Percentiles rank a stretch among this genome's conserved stretches.
Evolutionary conservation across 305 asterid genomes (phyloP).

Genomic region (Fraxinus sp.): DNA sequence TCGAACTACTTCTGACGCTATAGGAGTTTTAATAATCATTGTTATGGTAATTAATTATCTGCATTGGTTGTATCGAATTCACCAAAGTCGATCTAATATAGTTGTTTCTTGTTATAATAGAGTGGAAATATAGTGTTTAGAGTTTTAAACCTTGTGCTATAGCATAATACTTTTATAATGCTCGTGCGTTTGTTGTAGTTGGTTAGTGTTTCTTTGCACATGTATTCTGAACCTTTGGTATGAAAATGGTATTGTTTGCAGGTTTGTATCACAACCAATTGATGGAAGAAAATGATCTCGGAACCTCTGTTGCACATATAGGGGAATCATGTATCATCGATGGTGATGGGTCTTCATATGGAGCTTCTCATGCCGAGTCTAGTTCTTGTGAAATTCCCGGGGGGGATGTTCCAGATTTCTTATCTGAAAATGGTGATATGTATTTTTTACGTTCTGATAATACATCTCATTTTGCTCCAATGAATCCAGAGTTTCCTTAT

Average conservation of each 20-base stretch:
- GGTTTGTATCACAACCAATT: slow-evolving; percentile 33
- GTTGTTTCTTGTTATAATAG: slow-evolving; percentile 12
- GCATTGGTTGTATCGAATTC: slow-evolving; percentile 7
- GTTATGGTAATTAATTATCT: neutral
- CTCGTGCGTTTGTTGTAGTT: slow-evolving; percentile 7
- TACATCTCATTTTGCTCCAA: slow-evolving; percentile 25
- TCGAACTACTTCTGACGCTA: neutral
- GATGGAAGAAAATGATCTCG: slow-evolving; percentile 29
- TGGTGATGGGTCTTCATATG: slow-evolving; percentile 35
- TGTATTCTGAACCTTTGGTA: slow-evolving; percentile 20
- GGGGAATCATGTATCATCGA: slow-evolving; percentile 37
- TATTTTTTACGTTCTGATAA: slow-evolving; percentile 24
- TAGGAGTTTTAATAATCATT: neutral
- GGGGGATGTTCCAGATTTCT: slow-evolving; percentile 28
- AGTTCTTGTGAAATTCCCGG: slow-evolving; percentile 36
- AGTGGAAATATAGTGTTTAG: slow-evolving; percentile 16
- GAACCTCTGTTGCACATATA: slow-evolving; percentile 24
- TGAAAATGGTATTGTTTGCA: slow-evolving; percentile 31
- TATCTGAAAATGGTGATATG: slow-evolving; percentile 33
- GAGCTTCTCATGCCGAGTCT: slow-evolving; percentile 37
- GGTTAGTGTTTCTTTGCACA: slow-evolving; percentile 5
- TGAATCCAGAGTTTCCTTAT: slow-evolving; percentile 14
- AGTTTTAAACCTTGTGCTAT: neutral
- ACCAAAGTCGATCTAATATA: neutral
- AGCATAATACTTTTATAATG: slow-evolving; percentile 12